Evolutionary conservation across 129 eudicot species (phyloP), one percentile per base, ranked within the genome.

Genomic region (Chrysanthemum makinoi): DNA sequence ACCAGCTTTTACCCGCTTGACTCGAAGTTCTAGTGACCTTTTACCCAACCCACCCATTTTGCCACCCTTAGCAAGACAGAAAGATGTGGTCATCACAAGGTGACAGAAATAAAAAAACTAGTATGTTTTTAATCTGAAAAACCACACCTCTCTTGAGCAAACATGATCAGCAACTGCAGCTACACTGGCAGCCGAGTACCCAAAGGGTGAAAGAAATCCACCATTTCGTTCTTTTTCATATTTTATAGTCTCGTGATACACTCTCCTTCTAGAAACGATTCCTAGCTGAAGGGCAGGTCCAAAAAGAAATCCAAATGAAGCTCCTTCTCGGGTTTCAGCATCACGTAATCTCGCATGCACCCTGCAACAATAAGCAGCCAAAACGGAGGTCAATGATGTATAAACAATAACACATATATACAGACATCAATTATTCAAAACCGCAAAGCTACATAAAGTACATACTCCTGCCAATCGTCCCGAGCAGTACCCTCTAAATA

Each of bases 401-500:
- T 14, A 49, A 71, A 39, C 61, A 56, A 69, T 16, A 49, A 39
- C 57, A 65, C 55, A 69, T 14, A 46, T 28, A 50, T 49, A 9
- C 10, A 71, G 19, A 46, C 15, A 80, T 50, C 55, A 80, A 13
- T 6, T 50, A 52, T 66, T 48, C 4, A 33, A 28, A 62, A 56
- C 63, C 7, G 2, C 11, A 52, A 51, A 75, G 14, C 26, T 53
- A 62, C 59, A 63, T 55, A 30, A 72, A 16, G 22, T 65, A 68
- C 98, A 72, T 89, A 92, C 98, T 92, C 98, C 77, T 89, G 91
- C 90, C 88, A 92, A 57, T 92, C 98, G 78, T 89, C 88, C 72
- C 91, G 86, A 13, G 86, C 66, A 15, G 96, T 85, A 17, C 96
- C 96, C 87, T 92, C 98, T 61, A 87, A 79, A 81, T 85, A 89